Evolutionary conservation across 108 stramenopile species (phyloP), one percentile per base, ranked within the genome.

Genomic region (Cylindrotheca closterium): DNA sequence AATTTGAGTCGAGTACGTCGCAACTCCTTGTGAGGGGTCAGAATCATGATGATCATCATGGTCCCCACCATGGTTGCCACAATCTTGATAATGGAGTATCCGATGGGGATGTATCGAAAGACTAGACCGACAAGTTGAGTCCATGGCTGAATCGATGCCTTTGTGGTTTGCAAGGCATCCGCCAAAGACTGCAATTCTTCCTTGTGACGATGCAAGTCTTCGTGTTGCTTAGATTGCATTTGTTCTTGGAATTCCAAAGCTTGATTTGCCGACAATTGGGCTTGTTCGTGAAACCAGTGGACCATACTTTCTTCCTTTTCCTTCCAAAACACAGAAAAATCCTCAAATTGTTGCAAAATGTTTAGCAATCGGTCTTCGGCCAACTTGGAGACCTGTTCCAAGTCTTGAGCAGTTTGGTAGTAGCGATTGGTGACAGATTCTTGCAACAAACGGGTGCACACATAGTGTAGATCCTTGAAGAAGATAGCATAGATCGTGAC

Each of bases 401-500:
- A 33, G 18, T 66, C 47, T 10, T 55, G 4, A 52, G 65, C 66
- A 12, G 67, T 54, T 56, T 67, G 22, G 34, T 67, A 49, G 30
- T 63, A 71, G 12, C 62, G 28, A 26, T 24, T 15, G 59, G 71
- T 25, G 31, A 68, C 26, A 23, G 53, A 28, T 55, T 78, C 77
- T 21, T 61, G 64, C 3, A 65, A 55, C 23, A 78, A 47, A 21
- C 77, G 70, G 31, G 61, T 68, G 50, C 77, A 78, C 3, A 78
- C 49, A 31, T 68, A 55, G 25, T 72, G 57, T 28, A 78, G 65
- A 33, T 78, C 66, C 10, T 64, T 62, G 30, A 78, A 45, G 28
- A 71, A 78, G 49, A 71, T 70, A 1, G 77, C 72, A 46, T 78
- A 78, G 0, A 71, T 51, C 18, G 47, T 57, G 8, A 56, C 67